Evolutionary conservation across 2,329 filamentous ascomycete genomes (phyloP), one percentile per base, ranked within the genome.

Genomic region (Aspergillus fischeri): DNA sequence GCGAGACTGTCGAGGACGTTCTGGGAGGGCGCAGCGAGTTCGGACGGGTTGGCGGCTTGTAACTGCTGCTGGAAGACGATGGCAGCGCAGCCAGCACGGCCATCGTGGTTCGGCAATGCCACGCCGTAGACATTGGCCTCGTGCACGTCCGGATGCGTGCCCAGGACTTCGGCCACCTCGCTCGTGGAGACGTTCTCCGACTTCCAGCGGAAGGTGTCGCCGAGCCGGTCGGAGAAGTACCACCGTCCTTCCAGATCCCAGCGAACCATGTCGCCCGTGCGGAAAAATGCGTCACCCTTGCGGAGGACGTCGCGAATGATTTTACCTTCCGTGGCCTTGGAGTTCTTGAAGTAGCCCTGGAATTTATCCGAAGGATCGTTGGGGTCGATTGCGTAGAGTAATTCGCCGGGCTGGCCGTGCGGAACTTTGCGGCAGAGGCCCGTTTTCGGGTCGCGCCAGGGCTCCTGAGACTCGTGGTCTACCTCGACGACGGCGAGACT

Each of bases 51-150:
- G 2, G 57, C 62, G 9, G 59, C 63, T 27, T 65, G 59, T 1
- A 69, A 63, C 4, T 77, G 75, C 24, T 79, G 76, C n/a, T 78
- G 76, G 11, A 85, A 73, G 7, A 91, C 76, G 1, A 95, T 74
- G 6, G 90, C 88, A 0, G 87, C 91, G 65, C 92, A 96, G 2
- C 92, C 92, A 0, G 90, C 91, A 27, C 91, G 82, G 20, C 91
- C 91, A 67, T 96, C 91, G 68, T 95, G 90, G 62, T 89, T 81
- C 0, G 91, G 91, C 7, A 96, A 75, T 45, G 85, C 73, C 2
- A 96, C 89, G 41, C 91, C 91, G 67, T 95, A 96, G 28, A 96
- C 91, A 65, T 95, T 95, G 32, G 90, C 88, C 75, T 96, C 91
- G 32, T 82, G 77, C 14, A 96, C 80, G 1, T 79, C 78, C 0